Evolutionary conservation across 306 rosid genomes (phyloP).

Genomic region (Ormosia emarginata): DNA sequence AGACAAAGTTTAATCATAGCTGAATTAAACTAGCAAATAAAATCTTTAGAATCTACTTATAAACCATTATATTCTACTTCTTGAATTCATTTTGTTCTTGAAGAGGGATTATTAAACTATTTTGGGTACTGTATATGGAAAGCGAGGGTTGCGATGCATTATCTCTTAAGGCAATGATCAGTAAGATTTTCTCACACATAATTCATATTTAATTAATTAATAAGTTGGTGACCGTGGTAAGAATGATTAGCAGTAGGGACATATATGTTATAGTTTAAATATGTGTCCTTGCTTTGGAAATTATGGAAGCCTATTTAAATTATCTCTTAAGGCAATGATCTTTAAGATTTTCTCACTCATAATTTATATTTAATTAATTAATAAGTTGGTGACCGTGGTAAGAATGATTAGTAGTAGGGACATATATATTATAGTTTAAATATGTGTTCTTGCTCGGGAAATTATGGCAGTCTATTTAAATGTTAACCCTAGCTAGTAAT

Average conservation of each 20-base stretch:
- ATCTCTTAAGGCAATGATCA: background rate
- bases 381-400: background rate
- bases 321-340: background rate
- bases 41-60: constrained; percentile 9
- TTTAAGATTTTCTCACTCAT: background rate
- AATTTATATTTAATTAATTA: background rate
- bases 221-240: background rate
- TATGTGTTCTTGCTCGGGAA: too few relatives aligned
- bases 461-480: too few relatives aligned
- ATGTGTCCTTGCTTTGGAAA: too few relatives aligned
- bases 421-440: too few relatives aligned
- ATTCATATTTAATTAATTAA: background rate
- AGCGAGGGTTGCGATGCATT: background rate
- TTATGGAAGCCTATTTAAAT: background rate
- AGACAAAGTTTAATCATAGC: constrained; percentile 15
- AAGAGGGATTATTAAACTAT: background rate
- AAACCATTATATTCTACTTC: constrained; percentile 1
- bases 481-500: background rate
- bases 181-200: background rate
- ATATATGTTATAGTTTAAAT: too few relatives aligned
- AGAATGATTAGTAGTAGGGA: background rate
- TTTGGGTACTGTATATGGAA: constrained; percentile 8
- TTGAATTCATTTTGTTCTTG: constrained; percentile 10
- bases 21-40: constrained; percentile 9
- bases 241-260: background rate